Conservation (phyloP, 2,329 filamentous ascomycete species). For the Coniella vitis region DNA sequence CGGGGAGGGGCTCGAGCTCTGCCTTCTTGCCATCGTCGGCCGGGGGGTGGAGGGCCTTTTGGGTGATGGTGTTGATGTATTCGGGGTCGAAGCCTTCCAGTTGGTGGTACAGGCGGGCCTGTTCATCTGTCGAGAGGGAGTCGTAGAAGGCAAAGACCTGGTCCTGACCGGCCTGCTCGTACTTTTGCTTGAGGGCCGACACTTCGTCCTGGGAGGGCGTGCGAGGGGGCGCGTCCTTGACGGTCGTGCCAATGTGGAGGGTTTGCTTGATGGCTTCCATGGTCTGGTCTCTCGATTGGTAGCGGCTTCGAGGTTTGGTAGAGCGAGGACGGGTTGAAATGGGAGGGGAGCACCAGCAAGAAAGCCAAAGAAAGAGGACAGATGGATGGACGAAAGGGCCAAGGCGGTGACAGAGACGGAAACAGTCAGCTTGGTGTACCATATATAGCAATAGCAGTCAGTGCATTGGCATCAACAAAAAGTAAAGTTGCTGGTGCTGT, state of each 20-base stretch:
- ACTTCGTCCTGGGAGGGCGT: constrained; percentile 61
- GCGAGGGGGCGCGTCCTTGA: constrained; percentile 28
- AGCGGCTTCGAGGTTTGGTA: neutral
- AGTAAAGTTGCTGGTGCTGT: too few relatives aligned
- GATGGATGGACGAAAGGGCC: neutral
- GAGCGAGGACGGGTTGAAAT: neutral
- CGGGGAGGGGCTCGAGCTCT: constrained; percentile 78
- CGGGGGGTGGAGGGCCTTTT: constrained; percentile 74
- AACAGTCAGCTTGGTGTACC: constrained; percentile 10
- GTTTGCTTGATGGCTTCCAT: constrained; percentile 40
- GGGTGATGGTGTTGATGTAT: constrained; percentile 80
- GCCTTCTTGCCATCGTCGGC: constrained; percentile 46
- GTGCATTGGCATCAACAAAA: neutral
- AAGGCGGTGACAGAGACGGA: neutral
- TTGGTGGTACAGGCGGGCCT: constrained; percentile 74
- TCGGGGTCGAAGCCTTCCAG: constrained; percentile 74
- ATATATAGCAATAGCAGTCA: constrained; percentile 15
- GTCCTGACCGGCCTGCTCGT: constrained; percentile 66
- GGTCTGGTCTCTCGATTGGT: constrained; percentile 16
- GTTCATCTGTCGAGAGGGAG: constrained; percentile 63
- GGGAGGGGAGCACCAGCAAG: neutral
- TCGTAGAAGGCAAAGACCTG: constrained; percentile 89
- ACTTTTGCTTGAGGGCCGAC: constrained; percentile 62
- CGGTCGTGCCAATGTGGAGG: constrained; percentile 30
- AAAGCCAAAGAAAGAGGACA: neutral